Evolutionary conservation across 306 rosid genomes (phyloP), one percentile per base, ranked within the genome.

Genomic region (Potentilla sterilis): DNA sequence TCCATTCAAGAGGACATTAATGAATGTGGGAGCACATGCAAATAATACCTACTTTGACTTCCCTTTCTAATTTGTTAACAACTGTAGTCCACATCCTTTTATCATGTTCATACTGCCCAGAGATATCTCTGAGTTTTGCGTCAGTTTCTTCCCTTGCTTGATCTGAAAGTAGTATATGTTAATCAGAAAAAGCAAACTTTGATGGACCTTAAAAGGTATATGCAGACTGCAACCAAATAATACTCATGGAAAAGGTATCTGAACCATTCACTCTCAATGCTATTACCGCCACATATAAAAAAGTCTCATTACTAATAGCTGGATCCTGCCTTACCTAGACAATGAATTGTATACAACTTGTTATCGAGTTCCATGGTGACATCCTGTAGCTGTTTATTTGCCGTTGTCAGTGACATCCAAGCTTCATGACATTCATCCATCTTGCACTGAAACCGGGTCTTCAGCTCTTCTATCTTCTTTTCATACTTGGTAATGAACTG

Each of bases 361-460:
- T 79, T 63, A 69, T 79, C 82, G 11, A 79, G 78, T 66, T 79
- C 78, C 78, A 79, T 73, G 48, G 62, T 66, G 51, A 79, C 59
- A 15, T 79, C 69, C 68, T 65, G 62, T 34, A 79, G 68, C 74
- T 67, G 75, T 76, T 73, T 32, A 21, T 67, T 79, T 55, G 78
- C 78, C 19, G 78, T 52, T 14, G 63, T 79, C 63, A 79, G 59
- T 34, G 74, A 79, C 82, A 79, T 79, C 78, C 82, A 79, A 2
- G 82, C 82, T 73, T 79, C 82, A 19, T 79, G 74, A 40, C 78
- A 79, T 79, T 79, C 82, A 73, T 67, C 69, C 66, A 70, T 46
- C 62, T 79, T 79, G 21, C 73, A 49, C 59, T 79, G 78, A 71
- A 72, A 79, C 64, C 11, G 24, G 32, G 18, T 67, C 68, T 67